These are phyloP conservation scores for Graphilbum sp. DNA, from an alignment of 2,329 filamentous ascomycete species.

Conservation along the genomic window DNA sequence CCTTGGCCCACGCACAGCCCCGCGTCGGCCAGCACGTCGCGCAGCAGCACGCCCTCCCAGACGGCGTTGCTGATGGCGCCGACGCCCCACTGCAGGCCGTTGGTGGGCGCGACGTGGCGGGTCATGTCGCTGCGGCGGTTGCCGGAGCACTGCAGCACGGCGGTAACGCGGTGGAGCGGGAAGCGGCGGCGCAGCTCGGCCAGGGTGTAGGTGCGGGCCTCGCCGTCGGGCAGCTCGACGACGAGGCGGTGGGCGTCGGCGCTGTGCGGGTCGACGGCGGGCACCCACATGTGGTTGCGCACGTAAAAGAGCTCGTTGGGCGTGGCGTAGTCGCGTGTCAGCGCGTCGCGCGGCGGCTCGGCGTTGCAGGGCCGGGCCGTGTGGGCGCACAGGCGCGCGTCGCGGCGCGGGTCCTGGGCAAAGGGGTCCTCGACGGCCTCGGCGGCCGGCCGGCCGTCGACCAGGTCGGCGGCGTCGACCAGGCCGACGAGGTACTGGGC, in stretches of 20 bases:
- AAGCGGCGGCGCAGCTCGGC: conserved; percentile 36
- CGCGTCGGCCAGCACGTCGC: conserved; percentile 38
- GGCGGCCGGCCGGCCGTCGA: conserved; percentile 34
- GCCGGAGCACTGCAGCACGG: conserved; percentile 42
- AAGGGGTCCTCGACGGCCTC: conserved; percentile 46
- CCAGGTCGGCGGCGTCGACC: conserved; percentile 40
- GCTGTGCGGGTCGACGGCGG: conserved; percentile 21
- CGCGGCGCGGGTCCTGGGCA: conserved; percentile 32
- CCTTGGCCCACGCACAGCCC: conserved; percentile 23
- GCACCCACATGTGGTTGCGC: conserved; percentile 49
- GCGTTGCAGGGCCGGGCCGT: conserved; percentile 44
- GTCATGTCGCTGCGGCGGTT: conserved; percentile 45
- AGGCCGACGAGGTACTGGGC: conserved; percentile 48
- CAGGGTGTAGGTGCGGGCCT: conserved; percentile 34
- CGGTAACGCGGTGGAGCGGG: conserved; percentile 31
- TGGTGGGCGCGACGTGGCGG: conserved; percentile 27
- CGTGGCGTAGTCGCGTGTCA: conserved; percentile 34
- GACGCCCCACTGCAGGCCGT: conserved; percentile 41
- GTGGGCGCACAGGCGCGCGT: conserved; percentile 31
- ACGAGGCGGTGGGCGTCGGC: conserved; percentile 28
- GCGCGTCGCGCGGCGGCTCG: conserved; percentile 34
- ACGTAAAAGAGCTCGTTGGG: conserved; percentile 41
- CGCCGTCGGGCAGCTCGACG: conserved; percentile 42
- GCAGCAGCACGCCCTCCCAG: conserved; percentile 39
- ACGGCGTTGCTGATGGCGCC: conserved; percentile 44